Percentiles rank a stretch among this genome's conserved stretches.
phyloP scores from a whole-genome alignment of 345 rosid genomes.

The Nephelium lappaceum region DNA sequence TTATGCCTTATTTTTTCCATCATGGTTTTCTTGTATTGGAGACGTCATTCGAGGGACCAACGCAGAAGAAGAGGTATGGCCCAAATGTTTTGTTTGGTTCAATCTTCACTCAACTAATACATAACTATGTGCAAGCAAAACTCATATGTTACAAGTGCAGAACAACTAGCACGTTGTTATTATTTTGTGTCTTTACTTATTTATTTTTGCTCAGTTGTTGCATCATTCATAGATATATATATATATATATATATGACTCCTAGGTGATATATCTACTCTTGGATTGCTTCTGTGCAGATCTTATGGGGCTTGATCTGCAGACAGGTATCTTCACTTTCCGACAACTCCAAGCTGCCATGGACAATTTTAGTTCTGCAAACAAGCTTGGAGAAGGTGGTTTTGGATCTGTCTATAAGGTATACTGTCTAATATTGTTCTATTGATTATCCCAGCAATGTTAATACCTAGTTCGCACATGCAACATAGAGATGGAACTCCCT shows the following conservation, averaged over 20 bases:
- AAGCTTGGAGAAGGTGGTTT: conserved; percentile 30
- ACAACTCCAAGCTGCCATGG: conserved; percentile 19
- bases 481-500: neutral
- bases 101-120: neutral
- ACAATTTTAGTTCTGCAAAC: conserved; percentile 12
- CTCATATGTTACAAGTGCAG: no score
- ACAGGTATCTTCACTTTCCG: no score
- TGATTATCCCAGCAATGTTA: neutral
- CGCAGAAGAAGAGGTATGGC: conserved; percentile 21
- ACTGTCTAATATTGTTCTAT: neutral
- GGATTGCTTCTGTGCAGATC: no score
- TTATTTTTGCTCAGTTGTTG: neutral
- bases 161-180: no score
- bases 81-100: neutral
- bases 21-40: conserved; percentile 25
- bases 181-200: no score
- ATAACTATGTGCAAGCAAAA: no score
- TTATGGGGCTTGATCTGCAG: no score
- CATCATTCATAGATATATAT: neutral
- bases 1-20: conserved; percentile 13
- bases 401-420: conserved; percentile 23
- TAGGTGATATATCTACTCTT: neutral
- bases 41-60: conserved; percentile 2
- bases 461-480: neutral
- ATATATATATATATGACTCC: neutral